Conservation (phyloP, 352 stramenopile species). For the Phytophthora rubi region DNA sequence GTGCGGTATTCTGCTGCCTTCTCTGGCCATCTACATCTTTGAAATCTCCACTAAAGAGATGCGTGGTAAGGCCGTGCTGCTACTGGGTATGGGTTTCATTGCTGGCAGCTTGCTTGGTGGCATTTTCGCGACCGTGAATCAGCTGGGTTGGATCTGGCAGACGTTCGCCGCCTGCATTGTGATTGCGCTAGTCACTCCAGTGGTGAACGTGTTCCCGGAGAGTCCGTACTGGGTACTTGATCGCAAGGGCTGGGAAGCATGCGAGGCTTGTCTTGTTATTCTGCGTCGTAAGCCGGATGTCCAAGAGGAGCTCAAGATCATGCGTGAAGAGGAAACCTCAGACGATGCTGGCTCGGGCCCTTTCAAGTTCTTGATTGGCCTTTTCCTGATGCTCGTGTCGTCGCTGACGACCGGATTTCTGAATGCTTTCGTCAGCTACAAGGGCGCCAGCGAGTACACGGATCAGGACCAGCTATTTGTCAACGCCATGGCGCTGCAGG, state of each 20-base stretch:
- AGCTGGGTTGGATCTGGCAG: conserved; percentile 83
- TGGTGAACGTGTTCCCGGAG: conserved; percentile 78
- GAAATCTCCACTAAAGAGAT: conserved; percentile 85
- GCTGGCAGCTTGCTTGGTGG: conserved; percentile 58
- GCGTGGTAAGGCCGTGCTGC: conserved; percentile 71
- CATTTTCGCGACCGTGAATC: conserved; percentile 61
- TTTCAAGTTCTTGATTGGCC: conserved; percentile 73
- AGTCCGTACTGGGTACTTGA: conserved; percentile 81
- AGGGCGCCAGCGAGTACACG: conserved; percentile 50
- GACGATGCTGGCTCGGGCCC: conserved; percentile 44
- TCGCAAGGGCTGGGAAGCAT: conserved; percentile 75
- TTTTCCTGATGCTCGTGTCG: conserved; percentile 74
- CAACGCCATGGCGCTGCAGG: conserved; percentile 61
- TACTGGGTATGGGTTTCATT: conserved; percentile 71
- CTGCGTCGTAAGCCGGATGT: conserved; percentile 75
- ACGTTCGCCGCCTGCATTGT: conserved; percentile 66
- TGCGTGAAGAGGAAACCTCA: conserved; percentile 62
- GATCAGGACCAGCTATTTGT: conserved; percentile 61
- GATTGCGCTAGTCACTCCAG: conserved; percentile 70
- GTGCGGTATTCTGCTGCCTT: conserved; percentile 71
- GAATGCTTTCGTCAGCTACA: conserved; percentile 66
- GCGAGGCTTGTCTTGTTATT: conserved; percentile 64
- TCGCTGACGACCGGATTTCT: conserved; percentile 63
- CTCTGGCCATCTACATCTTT: conserved; percentile 77
- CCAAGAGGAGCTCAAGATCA: conserved; percentile 69